Conservation (phyloP, 805 yeast genomes). For the Monosporozyma aerobia region DNA sequence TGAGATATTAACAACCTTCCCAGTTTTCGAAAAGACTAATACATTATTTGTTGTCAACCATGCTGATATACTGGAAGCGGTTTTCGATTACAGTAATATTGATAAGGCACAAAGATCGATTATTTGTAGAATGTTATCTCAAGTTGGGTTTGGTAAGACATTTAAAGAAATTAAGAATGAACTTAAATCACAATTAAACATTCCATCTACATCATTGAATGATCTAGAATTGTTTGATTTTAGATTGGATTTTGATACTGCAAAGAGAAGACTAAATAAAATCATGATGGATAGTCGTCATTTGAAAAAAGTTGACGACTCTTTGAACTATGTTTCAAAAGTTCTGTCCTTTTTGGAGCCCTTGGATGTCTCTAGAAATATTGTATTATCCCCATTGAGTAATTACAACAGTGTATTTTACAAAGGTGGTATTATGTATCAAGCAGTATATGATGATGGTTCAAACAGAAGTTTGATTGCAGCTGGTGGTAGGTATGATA, state of each 20-base stretch:
- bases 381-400: slow-evolving; percentile 71
- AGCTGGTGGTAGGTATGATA: slow-evolving; percentile 92
- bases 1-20: slow-evolving; percentile 58
- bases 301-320: slow-evolving; percentile 49
- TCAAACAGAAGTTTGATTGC: slow-evolving; percentile 47
- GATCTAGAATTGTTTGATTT: slow-evolving; percentile 79
- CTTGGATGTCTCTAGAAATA: slow-evolving; percentile 48
- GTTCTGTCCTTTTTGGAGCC: slow-evolving; percentile 46
- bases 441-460: slow-evolving; percentile 61
- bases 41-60: slow-evolving; percentile 67
- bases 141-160: slow-evolving; percentile 59
- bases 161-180: slow-evolving; percentile 49
- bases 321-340: slow-evolving; percentile 50
- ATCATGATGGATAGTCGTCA: slow-evolving; percentile 68
- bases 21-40: slow-evolving; percentile 52
- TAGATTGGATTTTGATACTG: slow-evolving; percentile 54
- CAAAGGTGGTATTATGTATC: slow-evolving; percentile 78
- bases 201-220: slow-evolving; percentile 72
- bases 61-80: slow-evolving; percentile 63
- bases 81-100: slow-evolving; percentile 74
- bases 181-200: slow-evolving; percentile 55
- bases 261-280: slow-evolving; percentile 53
- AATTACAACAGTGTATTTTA: slow-evolving; percentile 78
- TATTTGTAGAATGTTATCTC: slow-evolving; percentile 66
- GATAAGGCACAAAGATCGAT: slow-evolving; percentile 63